Conservation (phyloP, 1,139 yeast genomes). For the Wickerhamomyces sp. region DNA sequence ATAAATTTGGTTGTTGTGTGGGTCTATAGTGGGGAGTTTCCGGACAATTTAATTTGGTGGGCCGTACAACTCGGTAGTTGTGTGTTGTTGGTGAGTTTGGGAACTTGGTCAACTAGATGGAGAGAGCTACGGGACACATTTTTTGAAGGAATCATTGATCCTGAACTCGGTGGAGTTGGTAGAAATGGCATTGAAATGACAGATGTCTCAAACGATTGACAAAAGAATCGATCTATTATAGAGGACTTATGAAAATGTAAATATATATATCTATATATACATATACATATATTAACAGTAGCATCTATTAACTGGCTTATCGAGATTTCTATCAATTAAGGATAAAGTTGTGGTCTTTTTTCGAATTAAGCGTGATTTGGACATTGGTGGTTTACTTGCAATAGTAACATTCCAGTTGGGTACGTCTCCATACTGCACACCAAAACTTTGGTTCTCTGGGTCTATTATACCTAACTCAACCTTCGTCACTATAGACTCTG, state of each 20-base stretch:
- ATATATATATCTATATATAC: neutral
- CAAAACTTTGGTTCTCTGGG: slow-evolving; percentile 38
- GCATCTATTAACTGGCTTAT: neutral
- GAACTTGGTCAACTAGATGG: slow-evolving; percentile 25
- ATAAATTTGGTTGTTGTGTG: slow-evolving; percentile 71
- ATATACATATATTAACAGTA: slow-evolving; percentile 2
- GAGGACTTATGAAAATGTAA: too few species aligned
- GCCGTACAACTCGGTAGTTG: slow-evolving; percentile 66
- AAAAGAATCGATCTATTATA: too few species aligned
- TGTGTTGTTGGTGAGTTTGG: slow-evolving; percentile 65
- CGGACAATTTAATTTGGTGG: slow-evolving; percentile 81
- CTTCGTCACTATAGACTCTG: slow-evolving; percentile 37
- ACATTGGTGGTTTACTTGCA: neutral
- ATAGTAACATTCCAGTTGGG: slow-evolving; percentile 30
- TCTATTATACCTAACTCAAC: slow-evolving; percentile 40
- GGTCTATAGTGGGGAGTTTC: slow-evolving; percentile 61
- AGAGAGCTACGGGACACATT: slow-evolving; percentile 59
- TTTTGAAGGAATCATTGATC: slow-evolving; percentile 73
- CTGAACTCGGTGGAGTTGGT: slow-evolving; percentile 21
- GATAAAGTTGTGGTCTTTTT: slow-evolving; percentile 5
- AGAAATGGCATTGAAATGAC: slow-evolving; percentile 15
- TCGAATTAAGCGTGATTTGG: slow-evolving; percentile 1
- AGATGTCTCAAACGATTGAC: slow-evolving; percentile 6
- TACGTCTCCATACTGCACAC: slow-evolving; percentile 44
- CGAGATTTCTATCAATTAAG: slow-evolving; percentile 1